Evolutionary conservation across 83 land plant species (phyloP).

Genomic region (Larix sibirica): DNA sequence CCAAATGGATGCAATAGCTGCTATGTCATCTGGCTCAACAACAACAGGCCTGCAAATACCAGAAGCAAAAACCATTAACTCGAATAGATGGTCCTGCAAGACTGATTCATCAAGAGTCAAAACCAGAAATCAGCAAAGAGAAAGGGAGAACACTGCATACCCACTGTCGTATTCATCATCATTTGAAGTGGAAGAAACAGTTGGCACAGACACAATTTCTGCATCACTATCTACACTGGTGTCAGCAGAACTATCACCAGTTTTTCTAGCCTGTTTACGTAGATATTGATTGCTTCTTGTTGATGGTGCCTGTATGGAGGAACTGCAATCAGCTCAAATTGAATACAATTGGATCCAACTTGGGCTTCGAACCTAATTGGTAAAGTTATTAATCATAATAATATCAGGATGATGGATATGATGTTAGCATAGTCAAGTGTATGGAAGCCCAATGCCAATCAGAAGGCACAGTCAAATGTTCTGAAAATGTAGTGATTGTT

Average conservation of each 20-base stretch:
- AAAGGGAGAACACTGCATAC: constrained; percentile 17
- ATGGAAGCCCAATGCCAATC: too few relatives aligned
- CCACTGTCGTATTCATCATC: constrained; percentile 50
- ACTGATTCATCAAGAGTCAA: not conserved
- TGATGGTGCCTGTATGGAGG: constrained; percentile 19
- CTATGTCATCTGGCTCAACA: constrained; percentile 87
- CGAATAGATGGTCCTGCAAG: not conserved
- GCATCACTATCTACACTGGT: constrained; percentile 25
- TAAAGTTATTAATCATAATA: too few relatives aligned
- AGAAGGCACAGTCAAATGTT: too few relatives aligned
- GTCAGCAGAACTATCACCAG: constrained; percentile 14
- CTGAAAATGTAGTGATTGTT: too few relatives aligned
- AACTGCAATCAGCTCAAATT: constrained; percentile 22
- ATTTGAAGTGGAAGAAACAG: constrained; percentile 27
- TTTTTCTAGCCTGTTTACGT: constrained; percentile 16
- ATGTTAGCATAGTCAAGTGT: too few relatives aligned
- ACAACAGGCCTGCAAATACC: constrained; percentile 58
- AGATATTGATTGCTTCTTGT: constrained; percentile 20
- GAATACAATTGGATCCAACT: too few relatives aligned
- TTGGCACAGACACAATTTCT: constrained; percentile 21
- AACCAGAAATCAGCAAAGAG: not conserved
- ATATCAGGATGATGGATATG: too few relatives aligned
- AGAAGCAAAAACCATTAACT: not conserved
- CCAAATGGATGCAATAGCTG: constrained; percentile 92
- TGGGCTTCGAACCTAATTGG: too few relatives aligned